Evolutionary conservation across 2,329 filamentous ascomycete species (phyloP).

Genomic region (Cladosporium sp.): DNA sequence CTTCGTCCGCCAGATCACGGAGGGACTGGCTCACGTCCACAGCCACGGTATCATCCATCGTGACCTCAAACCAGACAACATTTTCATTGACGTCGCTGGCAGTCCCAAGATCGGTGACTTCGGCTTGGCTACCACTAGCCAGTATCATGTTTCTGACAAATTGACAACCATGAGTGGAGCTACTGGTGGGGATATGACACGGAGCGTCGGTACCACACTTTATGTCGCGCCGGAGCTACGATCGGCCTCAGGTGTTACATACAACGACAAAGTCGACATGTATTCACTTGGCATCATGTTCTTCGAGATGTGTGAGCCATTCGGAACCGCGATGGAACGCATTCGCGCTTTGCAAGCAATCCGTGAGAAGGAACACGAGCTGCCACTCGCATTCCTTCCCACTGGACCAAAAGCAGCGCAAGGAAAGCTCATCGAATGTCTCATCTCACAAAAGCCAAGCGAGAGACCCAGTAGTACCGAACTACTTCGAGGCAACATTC

Average conservation of each 20-base stretch:
- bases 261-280: slow-evolving; percentile 97
- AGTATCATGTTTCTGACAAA: slow-evolving; percentile 61
- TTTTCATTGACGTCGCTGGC: slow-evolving; percentile 87
- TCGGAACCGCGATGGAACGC: slow-evolving; percentile 61
- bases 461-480: slow-evolving; percentile 79
- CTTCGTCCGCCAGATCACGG: slow-evolving; percentile 83
- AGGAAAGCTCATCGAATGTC: slow-evolving; percentile 70
- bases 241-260: slow-evolving; percentile 68
- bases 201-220: slow-evolving; percentile 70
- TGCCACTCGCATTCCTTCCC: slow-evolving; percentile 70
- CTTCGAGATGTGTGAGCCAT: slow-evolving; percentile 84
- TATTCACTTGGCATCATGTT: slow-evolving; percentile 96
- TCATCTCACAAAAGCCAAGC: slow-evolving; percentile 77
- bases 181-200: slow-evolving; percentile 59
- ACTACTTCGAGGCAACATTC: slow-evolving; percentile 76
- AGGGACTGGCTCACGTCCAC: slow-evolving; percentile 87
- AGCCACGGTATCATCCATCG: slow-evolving; percentile 88
- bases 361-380: slow-evolving; percentile 60
- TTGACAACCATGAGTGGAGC: slow-evolving; percentile 30
- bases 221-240: slow-evolving; percentile 92
- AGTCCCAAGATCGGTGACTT: slow-evolving; percentile 97
- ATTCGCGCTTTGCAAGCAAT: slow-evolving; percentile 64
- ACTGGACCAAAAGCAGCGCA: slow-evolving; percentile 64
- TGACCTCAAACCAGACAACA: slow-evolving; percentile 94
- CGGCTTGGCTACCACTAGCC: slow-evolving; percentile 84